Evolutionary conservation across 1,284 basidiomycete genomes (phyloP), one percentile per base, ranked within the genome.

Genomic region (Cutaneotrichosporon sp.): DNA sequence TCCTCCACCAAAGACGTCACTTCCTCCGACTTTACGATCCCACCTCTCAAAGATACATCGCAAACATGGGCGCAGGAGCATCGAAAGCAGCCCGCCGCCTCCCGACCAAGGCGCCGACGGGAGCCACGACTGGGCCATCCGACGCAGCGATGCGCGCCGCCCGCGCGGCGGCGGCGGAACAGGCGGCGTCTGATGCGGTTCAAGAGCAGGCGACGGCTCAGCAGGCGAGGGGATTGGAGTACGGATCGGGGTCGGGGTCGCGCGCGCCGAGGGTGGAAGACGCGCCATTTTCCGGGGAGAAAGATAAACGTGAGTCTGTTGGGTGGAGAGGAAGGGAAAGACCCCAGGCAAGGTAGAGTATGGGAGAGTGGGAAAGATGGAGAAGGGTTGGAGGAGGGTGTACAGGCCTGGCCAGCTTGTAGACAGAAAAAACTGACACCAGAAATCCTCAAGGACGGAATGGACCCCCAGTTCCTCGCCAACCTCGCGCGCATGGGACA

Each of bases 381-480:
- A 36, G 11, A 36, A 9, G 34, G 8, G 34, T 36, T 36, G 8
- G 34, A 13, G 7, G 8, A 36, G 11, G 34, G 11, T 36, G 34
- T 36, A 13, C 34, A 9, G 34, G 34, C 34, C 34, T 36, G 34
- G 26, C 26, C 26, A n/a, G 26, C 26, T 26, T 26, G 26, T 40
- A 5, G 34, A 51, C 22, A 42, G 46, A 2, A 13, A 2, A 2
- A 5, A 22, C 58, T 62, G 63, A 63, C 36, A 8, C 22, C 70
- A 92, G 91, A 81, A 4, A 87, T 92, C 68, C 82, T 86, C 65
- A 79, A 77, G 66, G 90, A 93, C 73, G 85, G 86, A 8, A 83
- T 82, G 68, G 91, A 93, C 75, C 89, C 90, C 1, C 86, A 92
- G 60, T 87, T 92, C 65, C 76, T 90, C 72, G 82, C 86, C 36